A percentile compares a stretch with the other conserved stretches of the same genome.
Evolutionary conservation across 2,329 filamentous ascomycete species (phyloP).

Genomic region (Aspergillus proliferans): DNA sequence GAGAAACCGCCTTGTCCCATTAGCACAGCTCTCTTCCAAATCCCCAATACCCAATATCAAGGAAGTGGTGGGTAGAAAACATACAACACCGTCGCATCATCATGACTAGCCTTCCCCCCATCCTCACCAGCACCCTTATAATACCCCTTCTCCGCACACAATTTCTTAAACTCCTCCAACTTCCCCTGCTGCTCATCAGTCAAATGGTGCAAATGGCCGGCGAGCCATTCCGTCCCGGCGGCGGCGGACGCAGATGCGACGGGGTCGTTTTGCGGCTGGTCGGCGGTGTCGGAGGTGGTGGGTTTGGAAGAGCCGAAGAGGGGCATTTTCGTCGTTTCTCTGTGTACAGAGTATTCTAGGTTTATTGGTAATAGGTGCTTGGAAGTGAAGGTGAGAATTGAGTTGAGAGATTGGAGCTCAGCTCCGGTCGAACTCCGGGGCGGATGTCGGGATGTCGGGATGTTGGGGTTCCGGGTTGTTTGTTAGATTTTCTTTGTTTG

Average conservation of each 20-base stretch:
- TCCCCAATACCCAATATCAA: not conserved
- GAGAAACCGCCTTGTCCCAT: slow-evolving; percentile 62
- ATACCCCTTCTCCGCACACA: slow-evolving; percentile 58
- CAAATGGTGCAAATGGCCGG: slow-evolving; percentile 74
- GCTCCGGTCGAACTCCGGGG: too few relatives aligned
- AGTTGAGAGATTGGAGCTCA: too few relatives aligned
- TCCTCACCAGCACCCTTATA: slow-evolving; percentile 32
- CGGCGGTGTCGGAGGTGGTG: not conserved
- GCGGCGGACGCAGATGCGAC: slow-evolving; percentile 31
- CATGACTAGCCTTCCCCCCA: slow-evolving; percentile 37
- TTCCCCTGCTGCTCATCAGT: slow-evolving; percentile 61
- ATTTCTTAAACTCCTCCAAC: slow-evolving; percentile 64
- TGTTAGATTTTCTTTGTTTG: too few relatives aligned
- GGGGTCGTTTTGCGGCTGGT: slow-evolving; percentile 27
- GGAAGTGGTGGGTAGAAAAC: slow-evolving; percentile 12
- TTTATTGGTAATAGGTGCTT: too few relatives aligned
- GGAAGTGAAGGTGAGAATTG: not conserved
- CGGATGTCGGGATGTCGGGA: too few relatives aligned
- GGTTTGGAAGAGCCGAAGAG: not conserved
- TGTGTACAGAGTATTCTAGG: too few relatives aligned
- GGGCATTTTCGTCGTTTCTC: not conserved
- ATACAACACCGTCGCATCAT: slow-evolving; percentile 45
- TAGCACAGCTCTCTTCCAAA: too few relatives aligned
- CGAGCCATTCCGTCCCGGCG: slow-evolving; percentile 31
- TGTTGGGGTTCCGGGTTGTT: too few relatives aligned